These are phyloP conservation scores for Myxozyma nipponensis DNA, from an alignment of 805 yeast genomes.

Conservation along the genomic window DNA sequence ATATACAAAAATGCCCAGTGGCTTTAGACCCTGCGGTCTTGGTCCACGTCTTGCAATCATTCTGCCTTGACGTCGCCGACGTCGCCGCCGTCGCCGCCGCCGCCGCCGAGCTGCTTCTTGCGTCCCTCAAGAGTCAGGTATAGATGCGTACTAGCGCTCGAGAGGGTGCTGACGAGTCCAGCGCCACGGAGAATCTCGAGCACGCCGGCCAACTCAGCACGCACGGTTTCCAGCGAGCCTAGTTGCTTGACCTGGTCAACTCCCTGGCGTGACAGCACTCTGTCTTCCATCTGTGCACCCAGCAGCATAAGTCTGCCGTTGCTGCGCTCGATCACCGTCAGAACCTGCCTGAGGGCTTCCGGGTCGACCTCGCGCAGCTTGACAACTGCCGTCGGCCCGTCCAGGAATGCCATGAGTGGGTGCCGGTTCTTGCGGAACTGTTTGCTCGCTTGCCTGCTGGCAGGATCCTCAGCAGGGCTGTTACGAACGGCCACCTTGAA, in stretches of 20 bases:
- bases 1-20: too few relatives aligned
- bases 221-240: conserved; percentile 67
- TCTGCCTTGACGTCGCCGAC: too few relatives aligned
- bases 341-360: conserved; percentile 53
- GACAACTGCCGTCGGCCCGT: conserved; percentile 84
- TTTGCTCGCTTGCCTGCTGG: conserved; percentile 50
- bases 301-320: conserved; percentile 73
- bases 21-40: too few relatives aligned
- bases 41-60: too few relatives aligned
- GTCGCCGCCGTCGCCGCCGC: too few relatives aligned
- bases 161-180: conserved; percentile 78
- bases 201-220: conserved; percentile 76
- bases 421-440: conserved; percentile 44
- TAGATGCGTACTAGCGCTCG: conserved; percentile 60
- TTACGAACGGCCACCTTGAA: conserved; percentile 76
- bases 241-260: conserved; percentile 65
- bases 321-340: conserved; percentile 57
- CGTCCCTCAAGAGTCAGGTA: conserved; percentile 73
- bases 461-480: conserved; percentile 67
- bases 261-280: conserved; percentile 49
- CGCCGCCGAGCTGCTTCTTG: conserved; percentile 43
- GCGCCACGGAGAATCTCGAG: conserved; percentile 85
- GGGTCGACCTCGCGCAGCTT: conserved; percentile 70
- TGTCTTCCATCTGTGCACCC: conserved; percentile 78
- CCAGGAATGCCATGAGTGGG: conserved; percentile 65